Conservation (phyloP, 257 asterid genomes). For the Vinca minor region DNA sequence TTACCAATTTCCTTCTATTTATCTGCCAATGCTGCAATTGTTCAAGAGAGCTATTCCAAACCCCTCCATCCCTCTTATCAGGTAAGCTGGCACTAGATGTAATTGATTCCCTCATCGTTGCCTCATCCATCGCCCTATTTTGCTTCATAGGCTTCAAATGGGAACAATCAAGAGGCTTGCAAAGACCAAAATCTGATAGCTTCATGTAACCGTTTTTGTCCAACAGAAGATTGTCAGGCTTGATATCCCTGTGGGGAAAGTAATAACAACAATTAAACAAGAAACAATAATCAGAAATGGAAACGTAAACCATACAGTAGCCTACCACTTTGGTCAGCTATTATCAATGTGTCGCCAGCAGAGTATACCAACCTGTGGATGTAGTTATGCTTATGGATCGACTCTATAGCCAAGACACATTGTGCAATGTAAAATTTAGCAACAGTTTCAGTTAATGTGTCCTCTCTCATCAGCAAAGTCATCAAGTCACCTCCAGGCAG, state of each 20-base stretch:
- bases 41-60: conserved; percentile 73
- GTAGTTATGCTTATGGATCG: conserved; percentile 67
- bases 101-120: conserved; percentile 44
- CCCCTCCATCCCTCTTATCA: conserved; percentile 43
- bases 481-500: conserved; percentile 91
- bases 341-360: background rate
- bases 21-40: conserved; percentile 90
- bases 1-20: conserved; percentile 82
- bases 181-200: conserved; percentile 76
- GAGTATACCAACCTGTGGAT: conserved; percentile 38
- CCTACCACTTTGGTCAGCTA: background rate
- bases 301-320: background rate
- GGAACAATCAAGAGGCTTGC: conserved; percentile 65
- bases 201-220: conserved; percentile 64
- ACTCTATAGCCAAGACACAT: conserved; percentile 76
- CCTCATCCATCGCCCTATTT: conserved; percentile 62
- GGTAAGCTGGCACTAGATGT: conserved; percentile 44
- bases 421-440: conserved; percentile 78
- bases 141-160: conserved; percentile 60
- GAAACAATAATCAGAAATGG: background rate
- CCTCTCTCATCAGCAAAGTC: conserved; percentile 88
- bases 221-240: conserved; percentile 73
- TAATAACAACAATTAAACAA: background rate
- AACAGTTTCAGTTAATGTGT: conserved; percentile 71
- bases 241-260: conserved; percentile 53